phyloP scores from a whole-genome alignment of 176 grass and related monocot species.

The Elaeis guineensis region DNA sequence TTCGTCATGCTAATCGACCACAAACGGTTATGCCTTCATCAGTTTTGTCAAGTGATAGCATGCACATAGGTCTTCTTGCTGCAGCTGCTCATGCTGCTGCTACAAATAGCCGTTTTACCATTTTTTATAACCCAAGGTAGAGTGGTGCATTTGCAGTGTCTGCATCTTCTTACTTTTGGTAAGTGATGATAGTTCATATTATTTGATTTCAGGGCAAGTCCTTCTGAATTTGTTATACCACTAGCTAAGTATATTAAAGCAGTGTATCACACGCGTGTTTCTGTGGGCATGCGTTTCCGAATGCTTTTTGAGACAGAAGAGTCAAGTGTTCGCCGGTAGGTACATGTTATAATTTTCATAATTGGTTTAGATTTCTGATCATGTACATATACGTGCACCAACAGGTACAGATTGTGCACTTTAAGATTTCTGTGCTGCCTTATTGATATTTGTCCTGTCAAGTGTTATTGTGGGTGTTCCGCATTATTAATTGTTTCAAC shows the following conservation, averaged over 20 bases:
- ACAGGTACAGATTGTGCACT: too few species aligned
- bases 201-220: conserved; percentile 63
- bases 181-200: too few species aligned
- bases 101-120: conserved; percentile 96
- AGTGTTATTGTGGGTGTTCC: too few species aligned
- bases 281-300: conserved; percentile 93
- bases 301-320: conserved; percentile 99
- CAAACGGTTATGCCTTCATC: conserved; percentile 98
- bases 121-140: conserved; percentile 98
- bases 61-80: conserved; percentile 97
- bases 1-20: conserved; percentile 76
- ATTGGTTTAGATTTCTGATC: too few species aligned
- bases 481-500: background rate
- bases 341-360: too few species aligned
- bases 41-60: conserved; percentile 97
- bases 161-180: background rate
- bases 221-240: conserved; percentile 94
- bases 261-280: conserved; percentile 94
- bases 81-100: conserved; percentile 93
- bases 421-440: too few species aligned
- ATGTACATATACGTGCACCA: too few species aligned
- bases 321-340: conserved; percentile 81
- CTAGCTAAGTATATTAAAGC: conserved; percentile 91
- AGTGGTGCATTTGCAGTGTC: background rate
- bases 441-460: too few species aligned